Evolutionary conservation across 495 filamentous ascomycete genomes (phyloP), one percentile per base, ranked within the genome.

Genomic region (Hypoxylon intermedium): DNA sequence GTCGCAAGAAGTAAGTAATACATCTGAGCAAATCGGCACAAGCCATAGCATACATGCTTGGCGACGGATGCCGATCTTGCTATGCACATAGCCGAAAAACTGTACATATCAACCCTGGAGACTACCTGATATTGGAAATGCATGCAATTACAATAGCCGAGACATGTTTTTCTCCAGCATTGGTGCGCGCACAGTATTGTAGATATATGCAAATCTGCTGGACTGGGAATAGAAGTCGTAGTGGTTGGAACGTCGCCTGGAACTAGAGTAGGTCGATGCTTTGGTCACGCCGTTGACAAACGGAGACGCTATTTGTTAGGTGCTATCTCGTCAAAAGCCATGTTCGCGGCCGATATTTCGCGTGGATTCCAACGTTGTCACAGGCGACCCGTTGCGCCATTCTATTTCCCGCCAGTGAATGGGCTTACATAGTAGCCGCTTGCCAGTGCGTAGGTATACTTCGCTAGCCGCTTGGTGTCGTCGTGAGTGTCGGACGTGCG

Each of bases 41-140:
- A 26, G 30, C 26, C 24, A 33, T 44, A 57, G n/a, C 34, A 37
- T 34, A 3, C 12, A 46, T 51, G 18, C 30, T 56, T 30, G 30
- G 53, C 37, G 53, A 53, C 24, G 16, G 26, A 40, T 45, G 33
- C 9, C 33, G 44, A 47, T 44, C 45, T 49, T 37, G 38, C 13
- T 41, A 63, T 65, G 56, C 34, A 42, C 51, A 50, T 56, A 56
- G 45, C 49, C 42, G 54, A 45, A 38, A 41, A 52, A 9, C 19
- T 11, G 18, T 49, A 45, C 1, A 37, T 23, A 24, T 43, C 34
- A 40, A 38, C 15, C 19, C n/a, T 41, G 19, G 33, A 46, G 26
- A 28, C 24, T 51, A 11, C 23, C 48, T 40, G 49, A 37, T 45
- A 43, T 16, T 46, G 18, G 19, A 47, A 13, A 55, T 42, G 53